Percentiles rank a stretch among this genome's conserved stretches.
Conservation (phyloP, 768 basidiomycete genomes). For the Podaxis pistillaris region DNA sequence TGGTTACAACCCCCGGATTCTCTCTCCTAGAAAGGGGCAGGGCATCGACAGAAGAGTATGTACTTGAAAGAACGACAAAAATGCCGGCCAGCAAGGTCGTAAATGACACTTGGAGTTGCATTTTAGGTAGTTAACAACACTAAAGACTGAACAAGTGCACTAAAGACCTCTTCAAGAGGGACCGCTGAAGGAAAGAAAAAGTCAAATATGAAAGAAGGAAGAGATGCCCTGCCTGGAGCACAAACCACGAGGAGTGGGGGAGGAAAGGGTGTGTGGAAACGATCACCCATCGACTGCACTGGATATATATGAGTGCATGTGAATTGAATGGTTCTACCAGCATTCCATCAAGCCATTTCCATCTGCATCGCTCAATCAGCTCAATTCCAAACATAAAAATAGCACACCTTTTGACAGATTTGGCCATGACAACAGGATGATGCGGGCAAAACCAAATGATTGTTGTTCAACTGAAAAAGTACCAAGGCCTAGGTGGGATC, state of each 20-base stretch:
- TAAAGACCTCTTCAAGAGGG: conserved; percentile 19
- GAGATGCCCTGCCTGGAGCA: conserved; percentile 27
- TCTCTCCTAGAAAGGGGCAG: conserved; percentile 35
- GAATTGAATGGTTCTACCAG: conserved; percentile 1
- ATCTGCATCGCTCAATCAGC: conserved; percentile 1
- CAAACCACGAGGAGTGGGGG: conserved; percentile 22
- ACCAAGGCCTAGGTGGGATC: neutral
- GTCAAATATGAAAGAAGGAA: neutral
- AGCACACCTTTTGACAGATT: neutral
- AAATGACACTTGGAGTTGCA: conserved; percentile 56
- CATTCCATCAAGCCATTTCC: conserved; percentile 1
- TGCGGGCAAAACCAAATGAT: neutral
- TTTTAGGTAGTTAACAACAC: conserved; percentile 22
- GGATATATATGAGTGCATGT: neutral
- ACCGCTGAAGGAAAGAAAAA: conserved; percentile 27
- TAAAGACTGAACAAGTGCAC: neutral
- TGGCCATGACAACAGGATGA: neutral
- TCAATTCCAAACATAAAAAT: conserved; percentile 12
- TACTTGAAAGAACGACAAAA: conserved; percentile 38
- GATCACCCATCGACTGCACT: neutral
- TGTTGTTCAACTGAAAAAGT: neutral
- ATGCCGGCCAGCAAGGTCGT: conserved; percentile 53
- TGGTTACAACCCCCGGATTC: conserved; percentile 33
- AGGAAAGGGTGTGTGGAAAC: conserved; percentile 7
- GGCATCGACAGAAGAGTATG: conserved; percentile 35